Conservation (phyloP, 345 rosid genomes). For the Salix purpurea region DNA sequence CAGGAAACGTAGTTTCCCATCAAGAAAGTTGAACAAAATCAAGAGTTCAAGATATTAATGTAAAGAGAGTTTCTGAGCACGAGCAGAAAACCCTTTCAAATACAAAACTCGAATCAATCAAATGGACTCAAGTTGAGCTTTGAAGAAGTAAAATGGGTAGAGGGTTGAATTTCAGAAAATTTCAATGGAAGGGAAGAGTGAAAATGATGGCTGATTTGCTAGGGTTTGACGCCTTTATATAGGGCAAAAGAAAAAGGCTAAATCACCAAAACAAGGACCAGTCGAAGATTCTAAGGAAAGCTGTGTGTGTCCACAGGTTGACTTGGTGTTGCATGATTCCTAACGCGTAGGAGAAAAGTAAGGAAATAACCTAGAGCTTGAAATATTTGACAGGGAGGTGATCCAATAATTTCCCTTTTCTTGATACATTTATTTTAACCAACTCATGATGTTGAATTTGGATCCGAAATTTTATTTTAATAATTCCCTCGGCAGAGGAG, state of each 20-base stretch:
- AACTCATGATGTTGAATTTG: background rate
- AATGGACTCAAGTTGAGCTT: too few species aligned
- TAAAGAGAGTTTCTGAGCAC: background rate
- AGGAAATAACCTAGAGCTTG: background rate
- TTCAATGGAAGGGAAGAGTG: background rate
- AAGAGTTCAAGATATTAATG: background rate
- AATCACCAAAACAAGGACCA: background rate
- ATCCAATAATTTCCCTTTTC: background rate
- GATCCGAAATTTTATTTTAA: too few species aligned
- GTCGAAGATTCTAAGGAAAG: background rate
- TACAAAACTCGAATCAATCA: too few species aligned
- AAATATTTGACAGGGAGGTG: background rate
- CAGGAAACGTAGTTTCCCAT: slow-evolving; percentile 21
- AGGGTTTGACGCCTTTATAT: background rate
- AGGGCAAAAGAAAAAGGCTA: background rate
- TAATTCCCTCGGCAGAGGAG: background rate
- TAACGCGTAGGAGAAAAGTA: background rate
- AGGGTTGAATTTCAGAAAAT: background rate
- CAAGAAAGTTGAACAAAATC: background rate
- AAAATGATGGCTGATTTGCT: background rate
- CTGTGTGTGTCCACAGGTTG: background rate
- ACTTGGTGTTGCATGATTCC: background rate
- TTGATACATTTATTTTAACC: background rate
- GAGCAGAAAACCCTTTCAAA: too few species aligned
- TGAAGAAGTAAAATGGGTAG: background rate